Evolutionary conservation across 2,329 filamentous ascomycete genomes (phyloP).

Genomic region (Delphinella strobiligena): DNA sequence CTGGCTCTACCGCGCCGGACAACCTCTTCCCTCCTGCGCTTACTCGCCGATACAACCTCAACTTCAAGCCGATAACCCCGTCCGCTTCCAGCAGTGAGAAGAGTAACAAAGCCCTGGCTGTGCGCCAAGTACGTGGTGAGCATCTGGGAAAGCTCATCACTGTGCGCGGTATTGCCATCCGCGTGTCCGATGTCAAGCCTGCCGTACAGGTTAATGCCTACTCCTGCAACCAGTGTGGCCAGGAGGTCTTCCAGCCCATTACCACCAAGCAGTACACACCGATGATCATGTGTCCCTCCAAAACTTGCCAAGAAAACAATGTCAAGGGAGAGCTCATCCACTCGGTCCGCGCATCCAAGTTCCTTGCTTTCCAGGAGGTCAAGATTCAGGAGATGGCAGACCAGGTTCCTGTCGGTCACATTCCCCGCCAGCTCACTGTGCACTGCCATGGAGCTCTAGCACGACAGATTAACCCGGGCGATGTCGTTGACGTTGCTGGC

Average conservation of each 20-base stretch:
- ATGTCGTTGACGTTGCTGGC: conserved; percentile 85
- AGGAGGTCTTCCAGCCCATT: conserved; percentile 94
- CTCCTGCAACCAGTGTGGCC: conserved; percentile 90
- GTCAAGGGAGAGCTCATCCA: conserved; percentile 81
- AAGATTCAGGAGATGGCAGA: conserved; percentile 99
- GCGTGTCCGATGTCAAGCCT: conserved; percentile 96
- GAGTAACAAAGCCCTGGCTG: conserved; percentile 59
- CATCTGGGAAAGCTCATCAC: conserved; percentile 91
- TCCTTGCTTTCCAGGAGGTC: conserved; percentile 93
- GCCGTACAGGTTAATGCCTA: conserved; percentile 97
- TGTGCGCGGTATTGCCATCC: conserved; percentile 81
- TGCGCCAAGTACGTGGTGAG: conserved; percentile 83
- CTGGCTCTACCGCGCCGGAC: conserved; percentile 52
- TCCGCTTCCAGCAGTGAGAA: conserved; percentile 51
- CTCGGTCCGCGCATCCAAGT: conserved; percentile 93
- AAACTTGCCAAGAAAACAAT: conserved; percentile 83
- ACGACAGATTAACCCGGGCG: conserved; percentile 79
- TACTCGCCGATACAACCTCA: conserved; percentile 85
- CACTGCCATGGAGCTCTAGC: conserved; percentile 81
- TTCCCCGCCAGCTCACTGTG: conserved; percentile 80
- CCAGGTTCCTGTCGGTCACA: conserved; percentile 95
- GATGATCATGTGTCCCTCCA: conserved; percentile 72
- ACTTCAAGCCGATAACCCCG: conserved; percentile 83
- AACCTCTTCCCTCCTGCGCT: conserved; percentile 85
- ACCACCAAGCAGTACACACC: conserved; percentile 84